Evolutionary conservation across 2,329 filamentous ascomycete species (phyloP).

Genomic region (Aspergillus floridensis): DNA sequence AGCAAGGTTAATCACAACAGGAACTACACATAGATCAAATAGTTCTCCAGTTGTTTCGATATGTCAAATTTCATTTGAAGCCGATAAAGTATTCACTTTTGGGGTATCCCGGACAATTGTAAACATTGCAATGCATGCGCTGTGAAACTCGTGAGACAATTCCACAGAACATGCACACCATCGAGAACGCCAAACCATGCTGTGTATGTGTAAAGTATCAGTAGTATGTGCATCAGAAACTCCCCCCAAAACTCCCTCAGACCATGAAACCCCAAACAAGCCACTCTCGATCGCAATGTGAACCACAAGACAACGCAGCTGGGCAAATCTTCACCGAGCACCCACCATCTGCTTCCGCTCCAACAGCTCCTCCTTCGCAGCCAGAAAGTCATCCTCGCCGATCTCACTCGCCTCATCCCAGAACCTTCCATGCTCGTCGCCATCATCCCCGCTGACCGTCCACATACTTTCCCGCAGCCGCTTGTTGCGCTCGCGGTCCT

Average conservation of each 20-base stretch:
- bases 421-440: slow-evolving; percentile 73
- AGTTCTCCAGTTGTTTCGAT: too few relatives aligned
- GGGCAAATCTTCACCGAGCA: background rate
- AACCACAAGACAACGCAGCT: background rate
- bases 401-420: slow-evolving; percentile 87
- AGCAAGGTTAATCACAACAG: too few relatives aligned
- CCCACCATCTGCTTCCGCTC: slow-evolving; percentile 50
- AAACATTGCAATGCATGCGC: too few relatives aligned
- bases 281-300: too few relatives aligned
- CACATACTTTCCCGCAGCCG: slow-evolving; percentile 87
- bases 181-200: background rate
- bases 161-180: background rate
- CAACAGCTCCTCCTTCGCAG: slow-evolving; percentile 70
- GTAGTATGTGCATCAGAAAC: background rate
- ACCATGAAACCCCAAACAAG: background rate
- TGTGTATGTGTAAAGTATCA: background rate
- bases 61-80: too few relatives aligned
- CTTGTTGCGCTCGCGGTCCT: slow-evolving; percentile 94
- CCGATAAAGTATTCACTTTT: background rate
- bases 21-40: too few relatives aligned
- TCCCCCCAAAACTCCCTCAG: background rate
- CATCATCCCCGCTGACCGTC: slow-evolving; percentile 68
- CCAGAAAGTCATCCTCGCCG: slow-evolving; percentile 78
- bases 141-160: background rate
- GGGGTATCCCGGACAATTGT: too few relatives aligned